phyloP scores from a whole-genome alignment of 495 filamentous ascomycete species.

The Penicillium simplicissimum region DNA sequence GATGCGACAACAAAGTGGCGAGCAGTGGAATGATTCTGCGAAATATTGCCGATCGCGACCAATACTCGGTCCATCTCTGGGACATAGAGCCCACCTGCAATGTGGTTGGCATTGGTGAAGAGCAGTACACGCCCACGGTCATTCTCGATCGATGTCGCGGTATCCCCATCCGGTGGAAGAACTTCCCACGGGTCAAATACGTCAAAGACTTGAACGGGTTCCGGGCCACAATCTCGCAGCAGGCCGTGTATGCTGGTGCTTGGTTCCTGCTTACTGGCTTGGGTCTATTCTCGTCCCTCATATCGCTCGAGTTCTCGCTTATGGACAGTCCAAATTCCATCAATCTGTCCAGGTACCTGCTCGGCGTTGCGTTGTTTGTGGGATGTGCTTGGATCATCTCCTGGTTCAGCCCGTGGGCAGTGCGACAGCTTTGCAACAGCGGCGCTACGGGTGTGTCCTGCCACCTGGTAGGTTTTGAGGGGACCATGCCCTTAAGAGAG shows the following conservation, averaged over 20 bases:
- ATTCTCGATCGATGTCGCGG: conserved; percentile 17
- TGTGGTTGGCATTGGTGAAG: conserved; percentile 19
- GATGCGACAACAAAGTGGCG: not conserved
- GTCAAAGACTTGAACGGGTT: conserved; percentile 9
- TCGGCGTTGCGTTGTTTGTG: conserved; percentile 8
- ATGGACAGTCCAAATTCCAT: not conserved
- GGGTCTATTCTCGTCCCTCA: not conserved
- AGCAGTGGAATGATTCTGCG: conserved; percentile 11
- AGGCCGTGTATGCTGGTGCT: conserved; percentile 10
- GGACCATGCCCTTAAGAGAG: conserved; percentile 13
- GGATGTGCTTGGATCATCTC: conserved; percentile 17
- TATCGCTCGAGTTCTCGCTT: not conserved
- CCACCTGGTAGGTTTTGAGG: conserved; percentile 19
- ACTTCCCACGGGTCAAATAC: conserved; percentile 16
- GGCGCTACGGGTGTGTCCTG: conserved; percentile 10
- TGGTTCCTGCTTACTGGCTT: conserved; percentile 2
- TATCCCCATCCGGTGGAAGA: conserved; percentile 21
- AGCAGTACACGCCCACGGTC: conserved; percentile 14
- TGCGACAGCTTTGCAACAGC: conserved; percentile 18
- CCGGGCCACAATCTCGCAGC: conserved; percentile 11
- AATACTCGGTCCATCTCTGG: conserved; percentile 17
- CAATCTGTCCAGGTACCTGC: conserved; percentile 3
- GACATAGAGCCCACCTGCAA: conserved; percentile 15
- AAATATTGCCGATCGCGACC: conserved; percentile 19
- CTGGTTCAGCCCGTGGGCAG: conserved; percentile 20